phyloP scores from a whole-genome alignment of 106 monocot genomes.

The Apostasia shenzhenica region DNA sequence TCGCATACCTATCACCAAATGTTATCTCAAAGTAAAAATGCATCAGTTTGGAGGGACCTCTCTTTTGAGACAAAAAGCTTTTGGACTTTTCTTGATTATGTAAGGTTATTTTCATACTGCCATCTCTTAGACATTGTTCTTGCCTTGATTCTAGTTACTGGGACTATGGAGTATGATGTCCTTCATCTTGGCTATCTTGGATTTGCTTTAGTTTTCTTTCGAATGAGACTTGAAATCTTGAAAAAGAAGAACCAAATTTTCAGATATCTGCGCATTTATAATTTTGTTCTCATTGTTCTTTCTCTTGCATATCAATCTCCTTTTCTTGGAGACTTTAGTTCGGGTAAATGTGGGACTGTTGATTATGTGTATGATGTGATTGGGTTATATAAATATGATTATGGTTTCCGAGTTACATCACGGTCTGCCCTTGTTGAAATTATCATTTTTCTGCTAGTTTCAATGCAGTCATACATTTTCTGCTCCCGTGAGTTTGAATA shows the following conservation, averaged over 20 bases:
- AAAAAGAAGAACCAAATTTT: constrained; percentile 95
- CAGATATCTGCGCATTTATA: constrained; percentile 82
- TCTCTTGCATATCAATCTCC: constrained; percentile 98
- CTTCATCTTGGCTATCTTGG: constrained; percentile 93
- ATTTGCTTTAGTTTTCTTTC: constrained; percentile 88
- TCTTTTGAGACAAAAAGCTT: constrained; percentile 97
- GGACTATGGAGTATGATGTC: constrained; percentile 95
- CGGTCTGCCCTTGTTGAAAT: constrained; percentile 95
- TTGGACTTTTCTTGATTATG: constrained; percentile 92
- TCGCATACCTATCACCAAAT: constrained; percentile 68
- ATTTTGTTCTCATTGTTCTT: constrained; percentile 85
- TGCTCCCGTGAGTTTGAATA: constrained; percentile 78
- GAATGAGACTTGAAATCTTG: constrained; percentile 89
- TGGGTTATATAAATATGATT: constrained; percentile 97
- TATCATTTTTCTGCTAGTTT: constrained; percentile 83
- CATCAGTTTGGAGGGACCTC: constrained; percentile 82
- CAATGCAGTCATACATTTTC: constrained; percentile 96
- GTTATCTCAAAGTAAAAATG: constrained; percentile 65
- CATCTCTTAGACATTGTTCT: constrained; percentile 95
- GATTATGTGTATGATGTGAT: constrained; percentile 90
- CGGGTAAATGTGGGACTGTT: constrained; percentile 59
- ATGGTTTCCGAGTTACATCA: constrained; percentile 93
- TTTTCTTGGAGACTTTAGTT: constrained; percentile 63
- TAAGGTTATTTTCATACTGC: constrained; percentile 77
- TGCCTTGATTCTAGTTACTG: constrained; percentile 79